Conservation (phyloP, 1,139 yeast species). For the Komagataea norvegica region DNA sequence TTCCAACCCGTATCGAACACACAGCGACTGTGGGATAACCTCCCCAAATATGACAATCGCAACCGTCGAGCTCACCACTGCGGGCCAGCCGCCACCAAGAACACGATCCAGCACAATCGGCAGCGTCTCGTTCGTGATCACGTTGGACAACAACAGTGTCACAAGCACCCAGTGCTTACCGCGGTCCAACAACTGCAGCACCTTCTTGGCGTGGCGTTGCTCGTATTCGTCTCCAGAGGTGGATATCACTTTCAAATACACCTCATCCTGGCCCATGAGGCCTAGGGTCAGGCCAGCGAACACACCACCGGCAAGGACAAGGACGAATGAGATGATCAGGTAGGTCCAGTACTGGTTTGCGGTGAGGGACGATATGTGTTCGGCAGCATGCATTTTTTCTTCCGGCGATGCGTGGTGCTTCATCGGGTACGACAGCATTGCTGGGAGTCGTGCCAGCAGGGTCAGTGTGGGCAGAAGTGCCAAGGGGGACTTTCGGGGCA, state of each 20-base stretch:
- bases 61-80: constrained; percentile 88
- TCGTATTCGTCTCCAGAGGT: constrained; percentile 51
- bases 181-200: constrained; percentile 62
- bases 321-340: constrained; percentile 49
- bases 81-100: constrained; percentile 97
- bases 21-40: constrained; percentile 89
- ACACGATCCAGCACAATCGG: constrained; percentile 92
- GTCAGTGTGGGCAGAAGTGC: background rate
- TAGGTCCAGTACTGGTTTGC: constrained; percentile 27
- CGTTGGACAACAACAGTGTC: constrained; percentile 78
- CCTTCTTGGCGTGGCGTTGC: constrained; percentile 67
- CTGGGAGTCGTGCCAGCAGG: background rate
- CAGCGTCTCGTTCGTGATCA: constrained; percentile 89
- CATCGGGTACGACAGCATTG: background rate
- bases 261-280: constrained; percentile 97
- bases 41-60: constrained; percentile 94
- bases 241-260: constrained; percentile 66
- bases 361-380: constrained; percentile 12
- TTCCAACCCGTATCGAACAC: constrained; percentile 88
- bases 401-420: background rate
- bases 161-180: constrained; percentile 99
- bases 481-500: background rate
- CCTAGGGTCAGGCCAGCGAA: constrained; percentile 95
- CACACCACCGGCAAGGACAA: constrained; percentile 88
- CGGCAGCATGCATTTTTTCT: background rate